phyloP scores from a whole-genome alignment of 345 rosid species.

The Populus tremula region DNA sequence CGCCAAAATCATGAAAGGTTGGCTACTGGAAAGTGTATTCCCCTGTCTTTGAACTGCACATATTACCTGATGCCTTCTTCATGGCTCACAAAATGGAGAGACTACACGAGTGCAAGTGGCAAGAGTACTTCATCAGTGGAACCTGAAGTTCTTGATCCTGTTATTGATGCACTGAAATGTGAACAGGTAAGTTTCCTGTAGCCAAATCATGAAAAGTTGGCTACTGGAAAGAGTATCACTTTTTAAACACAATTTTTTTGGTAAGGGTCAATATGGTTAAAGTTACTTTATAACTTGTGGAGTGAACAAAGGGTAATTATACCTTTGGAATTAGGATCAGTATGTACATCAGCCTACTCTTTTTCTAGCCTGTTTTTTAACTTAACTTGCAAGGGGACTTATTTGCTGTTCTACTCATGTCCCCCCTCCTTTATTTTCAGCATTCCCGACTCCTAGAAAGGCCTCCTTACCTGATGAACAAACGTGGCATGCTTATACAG shows the following conservation, averaged over 20 bases:
- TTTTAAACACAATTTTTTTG: not conserved
- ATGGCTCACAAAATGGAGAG: conserved; percentile 88
- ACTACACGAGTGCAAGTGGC: conserved; percentile 62
- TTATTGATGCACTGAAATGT: conserved; percentile 65
- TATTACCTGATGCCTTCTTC: conserved; percentile 78
- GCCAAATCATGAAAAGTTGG: conserved; percentile 87
- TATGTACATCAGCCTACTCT: not conserved
- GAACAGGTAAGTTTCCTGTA: conserved; percentile 56
- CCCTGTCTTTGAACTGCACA: conserved; percentile 48
- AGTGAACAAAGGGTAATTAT: not conserved
- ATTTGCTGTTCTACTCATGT: conserved; percentile 7
- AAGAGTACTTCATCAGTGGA: conserved; percentile 55
- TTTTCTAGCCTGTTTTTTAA: not conserved
- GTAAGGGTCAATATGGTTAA: not conserved
- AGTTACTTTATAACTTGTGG: not conserved
- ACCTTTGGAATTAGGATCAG: not conserved
- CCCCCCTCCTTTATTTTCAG: conserved; percentile 39
- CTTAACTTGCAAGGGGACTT: not conserved
- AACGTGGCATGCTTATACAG: conserved; percentile 68
- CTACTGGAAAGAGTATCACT: conserved; percentile 47
- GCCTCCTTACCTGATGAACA: conserved; percentile 72
- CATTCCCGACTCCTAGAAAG: conserved; percentile 74
- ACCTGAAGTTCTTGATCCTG: conserved; percentile 67
- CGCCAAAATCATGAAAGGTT: conserved; percentile 88
- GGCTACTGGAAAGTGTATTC: conserved; percentile 61